Base-by-base conservation (phyloP, 1,284 basidiomycete genomes). In the Taiwanofungus camphoratus region DNA sequence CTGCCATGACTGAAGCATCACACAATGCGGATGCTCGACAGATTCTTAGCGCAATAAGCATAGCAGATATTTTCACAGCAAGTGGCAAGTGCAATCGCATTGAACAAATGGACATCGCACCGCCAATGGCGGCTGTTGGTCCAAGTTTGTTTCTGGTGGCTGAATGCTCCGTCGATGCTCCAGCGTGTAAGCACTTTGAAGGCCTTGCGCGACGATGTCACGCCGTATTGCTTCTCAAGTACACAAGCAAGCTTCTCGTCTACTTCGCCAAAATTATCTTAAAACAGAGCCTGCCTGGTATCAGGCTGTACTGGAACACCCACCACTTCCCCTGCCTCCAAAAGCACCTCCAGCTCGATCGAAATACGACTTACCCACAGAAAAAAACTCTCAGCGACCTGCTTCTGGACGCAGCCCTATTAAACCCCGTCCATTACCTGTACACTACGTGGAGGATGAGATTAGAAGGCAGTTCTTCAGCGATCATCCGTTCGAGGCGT, bases 401-500 rank as follows among this genome's bases (percentile, higher is more conserved):
- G 21, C 49, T 35, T 15, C 49, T 34, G 31, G 50, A 16, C 43
- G 31, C 30, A 48, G n/a, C 16, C 42, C 43, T 26, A 46, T 71
- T 46, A 71, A 77, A 47, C 69, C 75, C 11, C 68, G 69, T 11
- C 81, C 87, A 0, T 55, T 77, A 45, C 74, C 79, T 8, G 77
- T 98, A 46, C 72, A 77, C 38, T 97, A 95, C 63, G 55, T 87
- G 22, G 91, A 94, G 61, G 95, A 99, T 65, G 73, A 77, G 46
- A 71, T 98, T 41, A 81, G 95, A 35, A 73, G 81, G 42, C 90
- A 92, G 63, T 99, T 99, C 74, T 98, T 94, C 71, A 73, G 76
- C 41, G 95, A 99, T 67, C 94, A 97, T 61, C 93, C 95, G 2
- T 98, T 97, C 62, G 94, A 99, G 67, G 86, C 91, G 1, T 87